phyloP scores from a whole-genome alignment of 1,139 yeast genomes.

The Geotrichum cucujoidarum region DNA sequence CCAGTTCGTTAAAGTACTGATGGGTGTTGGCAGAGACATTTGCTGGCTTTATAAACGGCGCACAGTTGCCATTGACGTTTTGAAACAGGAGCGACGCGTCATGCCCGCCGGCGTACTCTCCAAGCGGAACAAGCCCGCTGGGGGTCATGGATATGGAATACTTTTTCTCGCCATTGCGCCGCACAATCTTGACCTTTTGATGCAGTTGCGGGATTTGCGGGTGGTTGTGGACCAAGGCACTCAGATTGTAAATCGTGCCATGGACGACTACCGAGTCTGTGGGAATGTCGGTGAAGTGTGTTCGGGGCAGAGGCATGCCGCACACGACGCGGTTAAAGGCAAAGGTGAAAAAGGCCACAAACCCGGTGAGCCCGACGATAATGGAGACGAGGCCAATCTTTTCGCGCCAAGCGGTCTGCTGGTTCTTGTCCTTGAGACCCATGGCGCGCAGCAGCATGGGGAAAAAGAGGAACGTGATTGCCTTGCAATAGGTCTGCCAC shows the following conservation, averaged over 20 bases:
- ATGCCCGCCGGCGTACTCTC: slow-evolving; percentile 48
- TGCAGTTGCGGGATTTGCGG: slow-evolving; percentile 43
- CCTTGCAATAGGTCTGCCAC: slow-evolving; percentile 73
- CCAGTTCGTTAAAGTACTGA: slow-evolving; percentile 25
- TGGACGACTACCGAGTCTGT: slow-evolving; percentile 63
- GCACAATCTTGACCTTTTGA: slow-evolving; percentile 29
- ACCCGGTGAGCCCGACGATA: slow-evolving; percentile 59
- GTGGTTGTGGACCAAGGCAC: slow-evolving; percentile 25
- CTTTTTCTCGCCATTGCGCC: slow-evolving; percentile 8
- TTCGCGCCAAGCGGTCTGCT: slow-evolving; percentile 92
- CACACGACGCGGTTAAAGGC: slow-evolving; percentile 82
- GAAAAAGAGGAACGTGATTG: slow-evolving; percentile 83
- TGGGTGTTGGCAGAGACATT: slow-evolving; percentile 55
- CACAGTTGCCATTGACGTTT: slow-evolving; percentile 83
- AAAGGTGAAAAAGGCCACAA: slow-evolving; percentile 75
- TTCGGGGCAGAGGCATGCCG: slow-evolving; percentile 42
- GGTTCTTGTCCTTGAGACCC: slow-evolving; percentile 64
- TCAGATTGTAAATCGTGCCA: slow-evolving; percentile 69
- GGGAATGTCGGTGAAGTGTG: slow-evolving; percentile 52
- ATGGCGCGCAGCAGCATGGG: slow-evolving; percentile 64
- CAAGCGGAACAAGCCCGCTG: slow-evolving; percentile 66
- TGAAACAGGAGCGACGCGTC: slow-evolving; percentile 81
- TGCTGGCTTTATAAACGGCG: slow-evolving; percentile 59
- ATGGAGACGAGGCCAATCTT: slow-evolving; percentile 72
- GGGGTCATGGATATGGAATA: slow-evolving; percentile 46